Conservation (phyloP, 768 basidiomycete genomes). For the Mycena leptocephala region DNA sequence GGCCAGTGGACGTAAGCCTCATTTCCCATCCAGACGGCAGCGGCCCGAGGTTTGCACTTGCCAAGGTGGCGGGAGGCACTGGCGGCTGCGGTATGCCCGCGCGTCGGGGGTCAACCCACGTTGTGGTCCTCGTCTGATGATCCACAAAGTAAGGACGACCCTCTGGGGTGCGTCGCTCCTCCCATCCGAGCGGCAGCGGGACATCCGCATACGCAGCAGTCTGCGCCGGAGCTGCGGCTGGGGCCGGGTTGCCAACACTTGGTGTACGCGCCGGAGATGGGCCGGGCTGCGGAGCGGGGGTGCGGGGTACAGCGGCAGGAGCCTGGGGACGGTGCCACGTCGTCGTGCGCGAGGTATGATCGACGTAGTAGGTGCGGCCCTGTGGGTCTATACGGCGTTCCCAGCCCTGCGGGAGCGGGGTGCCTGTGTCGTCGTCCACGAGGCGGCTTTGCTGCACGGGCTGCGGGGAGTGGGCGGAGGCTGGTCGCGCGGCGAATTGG, state of each 20-base stretch:
- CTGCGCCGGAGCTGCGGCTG: constrained; percentile 46
- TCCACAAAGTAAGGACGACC: constrained; percentile 79
- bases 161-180: constrained; percentile 92
- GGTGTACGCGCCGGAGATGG: constrained; percentile 41
- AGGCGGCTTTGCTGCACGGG: constrained; percentile 44
- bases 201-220: constrained; percentile 69
- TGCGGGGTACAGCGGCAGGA: constrained; percentile 42
- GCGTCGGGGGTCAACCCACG: constrained; percentile 92
- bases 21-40: constrained; percentile 97
- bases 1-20: constrained; percentile 87
- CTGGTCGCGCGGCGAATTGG: constrained; percentile 29
- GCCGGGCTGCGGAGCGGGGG: constrained; percentile 34
- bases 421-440: constrained; percentile 71
- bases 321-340: constrained; percentile 80
- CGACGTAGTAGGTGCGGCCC: constrained; percentile 88
- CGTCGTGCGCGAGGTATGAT: constrained; percentile 87
- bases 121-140: constrained; percentile 90
- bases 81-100: constrained; percentile 64
- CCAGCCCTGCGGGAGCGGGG: constrained; percentile 85
- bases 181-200: constrained; percentile 92
- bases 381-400: constrained; percentile 85
- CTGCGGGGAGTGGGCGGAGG: constrained; percentile 33
- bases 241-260: constrained; percentile 28
- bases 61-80: constrained; percentile 62
- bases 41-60: constrained; percentile 80